Percentiles rank a stretch among this genome's conserved stretches.
These are phyloP conservation scores for Lantana camara DNA, from an alignment of 257 asterid species.

Conservation along the genomic window DNA sequence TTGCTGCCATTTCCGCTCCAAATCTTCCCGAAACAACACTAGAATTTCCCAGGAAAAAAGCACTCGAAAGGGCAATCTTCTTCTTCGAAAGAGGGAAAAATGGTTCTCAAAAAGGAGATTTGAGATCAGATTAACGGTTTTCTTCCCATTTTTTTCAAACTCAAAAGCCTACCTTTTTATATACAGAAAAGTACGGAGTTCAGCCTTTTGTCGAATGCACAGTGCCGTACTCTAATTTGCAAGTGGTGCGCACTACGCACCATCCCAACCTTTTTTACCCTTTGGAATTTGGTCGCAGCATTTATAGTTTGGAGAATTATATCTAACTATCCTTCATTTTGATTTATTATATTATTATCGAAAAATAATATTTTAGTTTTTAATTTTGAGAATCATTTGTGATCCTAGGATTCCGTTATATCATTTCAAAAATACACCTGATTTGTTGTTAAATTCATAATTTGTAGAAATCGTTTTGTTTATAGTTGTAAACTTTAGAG, in stretches of 20 bases:
- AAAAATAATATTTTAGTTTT: too few relatives aligned
- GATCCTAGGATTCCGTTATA: too few relatives aligned
- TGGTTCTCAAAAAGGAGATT: conserved; percentile 3
- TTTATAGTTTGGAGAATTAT: too few relatives aligned
- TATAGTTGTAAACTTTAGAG: too few relatives aligned
- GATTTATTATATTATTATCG: too few relatives aligned
- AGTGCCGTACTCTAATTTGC: conserved; percentile 27
- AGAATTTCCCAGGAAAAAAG: background rate
- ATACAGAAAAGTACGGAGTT: conserved; percentile 7
- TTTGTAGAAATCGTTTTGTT: too few relatives aligned
- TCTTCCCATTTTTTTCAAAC: conserved; percentile 13
- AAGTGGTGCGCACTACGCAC: conserved; percentile 36
- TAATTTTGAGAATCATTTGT: too few relatives aligned
- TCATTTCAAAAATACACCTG: too few relatives aligned
- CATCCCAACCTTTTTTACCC: background rate
- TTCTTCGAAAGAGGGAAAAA: conserved; percentile 21
- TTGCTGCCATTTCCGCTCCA: conserved; percentile 50
- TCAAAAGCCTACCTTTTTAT: conserved; percentile 35
- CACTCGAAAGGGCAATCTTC: too few relatives aligned
- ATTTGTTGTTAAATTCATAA: too few relatives aligned
- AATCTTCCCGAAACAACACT: background rate
- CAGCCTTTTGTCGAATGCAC: conserved; percentile 39
- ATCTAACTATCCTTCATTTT: too few relatives aligned
- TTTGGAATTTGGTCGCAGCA: conserved; percentile 44
- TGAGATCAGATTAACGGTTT: conserved; percentile 17